Evolutionary conservation across 768 basidiomycete species (phyloP).

Genomic region (Gyrodon lividus): DNA sequence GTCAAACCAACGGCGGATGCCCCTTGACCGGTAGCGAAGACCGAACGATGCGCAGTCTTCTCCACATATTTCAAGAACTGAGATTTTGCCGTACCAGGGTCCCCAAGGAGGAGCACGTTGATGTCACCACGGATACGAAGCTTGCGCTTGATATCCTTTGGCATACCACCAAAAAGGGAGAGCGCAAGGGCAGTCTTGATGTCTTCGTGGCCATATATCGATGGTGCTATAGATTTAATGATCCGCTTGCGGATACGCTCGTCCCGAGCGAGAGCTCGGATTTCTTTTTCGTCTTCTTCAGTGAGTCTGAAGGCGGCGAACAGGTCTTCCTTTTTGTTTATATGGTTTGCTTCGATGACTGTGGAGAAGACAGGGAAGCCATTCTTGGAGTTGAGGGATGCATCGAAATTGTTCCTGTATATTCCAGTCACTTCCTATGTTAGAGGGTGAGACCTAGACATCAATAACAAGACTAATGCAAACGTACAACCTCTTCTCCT

Average conservation of each 20-base stretch:
- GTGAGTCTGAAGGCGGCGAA: constrained; percentile 98
- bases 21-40: constrained; percentile 98
- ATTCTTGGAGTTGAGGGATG: constrained; percentile 96
- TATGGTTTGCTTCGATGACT: constrained; percentile 95
- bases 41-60: constrained; percentile 96
- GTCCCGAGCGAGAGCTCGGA: constrained; percentile 82
- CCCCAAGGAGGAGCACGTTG: constrained; percentile 92
- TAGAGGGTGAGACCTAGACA: constrained; percentile 8
- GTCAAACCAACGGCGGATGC: constrained; percentile 98
- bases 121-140: constrained; percentile 97
- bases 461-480: constrained; percentile 1
- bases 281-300: constrained; percentile 94
- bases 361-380: constrained; percentile 99
- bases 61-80: constrained; percentile 99
- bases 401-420: constrained; percentile 98
- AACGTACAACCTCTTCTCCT: constrained; percentile 91
- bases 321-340: constrained; percentile 98
- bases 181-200: constrained; percentile 98
- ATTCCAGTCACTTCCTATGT: constrained; percentile 93
- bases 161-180: constrained; percentile 89
- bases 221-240: constrained; percentile 97
- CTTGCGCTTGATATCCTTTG: constrained; percentile 97
- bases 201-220: constrained; percentile 98
- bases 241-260: constrained; percentile 96
- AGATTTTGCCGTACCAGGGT: constrained; percentile 98